Conservation (phyloP, 768 basidiomycete species). For the Sporobolomyces pararoseus region DNA sequence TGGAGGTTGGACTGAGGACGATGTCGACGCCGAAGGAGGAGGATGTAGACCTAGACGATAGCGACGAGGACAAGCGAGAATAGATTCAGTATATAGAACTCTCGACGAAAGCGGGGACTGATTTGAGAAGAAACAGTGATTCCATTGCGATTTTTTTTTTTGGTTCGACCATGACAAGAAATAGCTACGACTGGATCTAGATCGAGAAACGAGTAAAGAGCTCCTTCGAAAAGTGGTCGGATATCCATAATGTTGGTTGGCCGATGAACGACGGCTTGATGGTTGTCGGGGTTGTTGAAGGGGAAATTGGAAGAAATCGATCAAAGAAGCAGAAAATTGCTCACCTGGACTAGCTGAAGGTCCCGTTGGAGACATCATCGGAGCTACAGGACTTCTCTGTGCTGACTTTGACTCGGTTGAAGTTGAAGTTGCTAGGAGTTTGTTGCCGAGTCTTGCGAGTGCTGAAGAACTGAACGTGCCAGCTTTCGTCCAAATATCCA, state of each 20-base stretch:
- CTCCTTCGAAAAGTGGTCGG: neutral
- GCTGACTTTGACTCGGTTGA: neutral
- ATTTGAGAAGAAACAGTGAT: neutral
- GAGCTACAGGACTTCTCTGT: neutral
- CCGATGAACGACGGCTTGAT: neutral
- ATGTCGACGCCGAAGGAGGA: neutral
- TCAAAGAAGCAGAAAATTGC: neutral
- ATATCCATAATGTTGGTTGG: neutral
- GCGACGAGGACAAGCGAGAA: neutral
- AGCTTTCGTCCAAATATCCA: slow-evolving; percentile 94
- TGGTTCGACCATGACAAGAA: neutral
- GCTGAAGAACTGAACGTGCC: slow-evolving; percentile 61
- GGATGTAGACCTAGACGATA: neutral
- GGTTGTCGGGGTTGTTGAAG: neutral
- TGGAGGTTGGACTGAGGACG: too few species aligned
- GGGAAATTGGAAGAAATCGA: neutral
- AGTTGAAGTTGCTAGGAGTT: slow-evolving; percentile 19
- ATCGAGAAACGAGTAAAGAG: neutral
- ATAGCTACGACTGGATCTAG: neutral
- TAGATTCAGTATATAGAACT: neutral
- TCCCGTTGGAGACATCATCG: neutral
- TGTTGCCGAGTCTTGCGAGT: slow-evolving; percentile 22
- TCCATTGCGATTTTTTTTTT: neutral
- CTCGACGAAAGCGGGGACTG: neutral
- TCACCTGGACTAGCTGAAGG: slow-evolving; percentile 32